phyloP scores from a whole-genome alignment of 2,329 filamentous ascomycete species.

The Neofusicoccum umdonicola region DNA sequence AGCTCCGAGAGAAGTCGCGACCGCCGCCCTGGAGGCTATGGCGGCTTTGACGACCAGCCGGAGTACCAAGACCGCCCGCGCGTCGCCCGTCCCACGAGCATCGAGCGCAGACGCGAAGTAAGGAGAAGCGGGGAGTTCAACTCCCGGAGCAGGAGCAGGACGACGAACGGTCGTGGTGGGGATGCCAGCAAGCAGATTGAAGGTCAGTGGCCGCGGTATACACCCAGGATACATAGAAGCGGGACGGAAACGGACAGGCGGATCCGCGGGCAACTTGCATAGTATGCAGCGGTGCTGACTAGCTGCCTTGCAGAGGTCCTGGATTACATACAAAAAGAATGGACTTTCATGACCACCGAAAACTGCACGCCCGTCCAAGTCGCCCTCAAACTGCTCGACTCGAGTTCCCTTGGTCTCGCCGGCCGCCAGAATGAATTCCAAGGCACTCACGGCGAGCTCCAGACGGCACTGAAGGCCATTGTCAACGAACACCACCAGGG shows the following conservation, averaged over 20 bases:
- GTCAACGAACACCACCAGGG: constrained; percentile 99
- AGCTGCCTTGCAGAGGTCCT: constrained; percentile 55
- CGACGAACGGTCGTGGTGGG: background rate
- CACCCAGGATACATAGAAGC: background rate
- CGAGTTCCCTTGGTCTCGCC: constrained; percentile 87
- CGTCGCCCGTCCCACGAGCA: constrained; percentile 36
- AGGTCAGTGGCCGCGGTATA: constrained; percentile 26
- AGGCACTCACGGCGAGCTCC: constrained; percentile 80
- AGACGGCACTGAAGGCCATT: constrained; percentile 87
- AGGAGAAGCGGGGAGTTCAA: constrained; percentile 38
- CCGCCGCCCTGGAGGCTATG: constrained; percentile 40
- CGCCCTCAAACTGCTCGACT: constrained; percentile 90
- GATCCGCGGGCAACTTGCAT: background rate
- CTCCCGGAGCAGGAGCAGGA: constrained; percentile 3
- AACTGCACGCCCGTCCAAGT: constrained; percentile 92
- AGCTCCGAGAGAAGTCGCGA: constrained; percentile 23
- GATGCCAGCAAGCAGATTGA: constrained; percentile 33
- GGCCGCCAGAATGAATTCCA: constrained; percentile 84
- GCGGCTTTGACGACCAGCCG: constrained; percentile 27
- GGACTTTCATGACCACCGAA: constrained; percentile 85
- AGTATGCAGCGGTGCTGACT: constrained; percentile 14
- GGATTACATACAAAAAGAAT: constrained; percentile 80
- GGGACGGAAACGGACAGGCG: background rate
- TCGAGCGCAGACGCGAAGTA: constrained; percentile 43
- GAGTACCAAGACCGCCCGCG: constrained; percentile 25